phyloP scores from a whole-genome alignment of 2,329 filamentous ascomycete species.

The Periconia macrospinosa region DNA sequence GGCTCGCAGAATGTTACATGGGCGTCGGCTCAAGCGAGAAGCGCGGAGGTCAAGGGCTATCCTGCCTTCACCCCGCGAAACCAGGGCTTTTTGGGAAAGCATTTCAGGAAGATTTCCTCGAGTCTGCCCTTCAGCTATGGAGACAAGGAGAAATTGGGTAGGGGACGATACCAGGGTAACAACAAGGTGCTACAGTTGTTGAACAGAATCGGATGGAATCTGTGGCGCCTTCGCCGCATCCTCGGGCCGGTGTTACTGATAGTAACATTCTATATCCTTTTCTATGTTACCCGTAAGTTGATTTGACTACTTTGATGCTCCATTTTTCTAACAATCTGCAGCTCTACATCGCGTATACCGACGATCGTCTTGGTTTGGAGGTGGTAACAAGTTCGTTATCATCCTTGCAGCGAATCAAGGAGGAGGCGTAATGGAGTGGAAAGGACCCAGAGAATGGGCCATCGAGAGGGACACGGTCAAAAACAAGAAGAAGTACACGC shows the following conservation, averaged over 20 bases:
- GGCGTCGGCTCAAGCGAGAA: conserved; percentile 80
- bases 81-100: conserved; percentile 83
- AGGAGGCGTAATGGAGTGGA: conserved; percentile 99
- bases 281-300: conserved; percentile 75
- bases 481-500: conserved; percentile 90
- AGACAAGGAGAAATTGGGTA: conserved; percentile 76
- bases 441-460: conserved; percentile 94
- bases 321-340: conserved; percentile 38
- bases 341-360: conserved; percentile 66
- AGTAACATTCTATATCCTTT: conserved; percentile 63
- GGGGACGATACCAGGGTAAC: conserved; percentile 52
- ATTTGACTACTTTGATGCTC: neutral
- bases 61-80: conserved; percentile 79
- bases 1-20: conserved; percentile 66
- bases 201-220: conserved; percentile 51
- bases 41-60: conserved; percentile 71
- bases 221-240: conserved; percentile 67
- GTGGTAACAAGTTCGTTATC: conserved; percentile 89
- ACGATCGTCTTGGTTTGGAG: conserved; percentile 72
- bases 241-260: conserved; percentile 63
- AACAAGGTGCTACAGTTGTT: conserved; percentile 37
- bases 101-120: conserved; percentile 78
- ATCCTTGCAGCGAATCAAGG: conserved; percentile 92
- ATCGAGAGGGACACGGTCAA: conserved; percentile 94
- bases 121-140: conserved; percentile 71